phyloP scores from a whole-genome alignment of 2,329 filamentous ascomycete species.

The Rosellinia necatrix region DNA sequence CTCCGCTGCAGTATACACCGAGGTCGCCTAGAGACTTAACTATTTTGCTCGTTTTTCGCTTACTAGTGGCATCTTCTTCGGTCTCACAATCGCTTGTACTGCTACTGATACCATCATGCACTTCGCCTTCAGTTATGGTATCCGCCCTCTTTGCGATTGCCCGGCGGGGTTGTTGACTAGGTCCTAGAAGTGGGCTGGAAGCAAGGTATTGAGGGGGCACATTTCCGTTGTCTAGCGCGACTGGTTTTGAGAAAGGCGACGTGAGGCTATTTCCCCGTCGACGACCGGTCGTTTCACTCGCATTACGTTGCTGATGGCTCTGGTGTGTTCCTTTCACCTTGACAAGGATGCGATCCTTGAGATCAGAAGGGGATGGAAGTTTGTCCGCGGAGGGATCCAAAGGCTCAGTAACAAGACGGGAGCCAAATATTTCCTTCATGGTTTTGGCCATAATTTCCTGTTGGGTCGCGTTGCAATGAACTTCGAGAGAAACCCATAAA shows the following conservation, averaged over 20 bases:
- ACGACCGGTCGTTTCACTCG: conserved; percentile 52
- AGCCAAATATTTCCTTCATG: conserved; percentile 82
- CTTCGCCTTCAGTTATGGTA: conserved; percentile 62
- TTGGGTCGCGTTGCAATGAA: conserved; percentile 84
- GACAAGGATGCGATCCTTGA: conserved; percentile 83
- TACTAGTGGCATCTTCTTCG: conserved; percentile 59
- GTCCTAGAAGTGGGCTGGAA: conserved; percentile 58
- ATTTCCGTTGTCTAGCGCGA: conserved; percentile 60
- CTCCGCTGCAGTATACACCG: conserved; percentile 73
- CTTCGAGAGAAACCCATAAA: conserved; percentile 92
- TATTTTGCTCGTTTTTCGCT: conserved; percentile 80
- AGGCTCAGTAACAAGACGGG: conserved; percentile 77
- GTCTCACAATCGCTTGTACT: conserved; percentile 82
- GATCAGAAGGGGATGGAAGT: conserved; percentile 83
- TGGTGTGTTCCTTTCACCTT: conserved; percentile 87
- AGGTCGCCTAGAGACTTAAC: conserved; percentile 80
- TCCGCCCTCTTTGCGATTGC: conserved; percentile 57
- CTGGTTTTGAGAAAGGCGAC: conserved; percentile 72
- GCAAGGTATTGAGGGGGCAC: conserved; percentile 58
- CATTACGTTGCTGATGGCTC: conserved; percentile 50
- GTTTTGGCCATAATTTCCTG: conserved; percentile 88
- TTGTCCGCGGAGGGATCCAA: conserved; percentile 69
- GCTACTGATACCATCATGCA: conserved; percentile 60
- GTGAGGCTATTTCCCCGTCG: conserved; percentile 73
- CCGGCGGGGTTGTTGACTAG: conserved; percentile 56